A percentile compares a stretch with the other conserved stretches of the same genome.
These are phyloP conservation scores for Ophiocytium majus DNA, from an alignment of 352 stramenopile species.

Conservation along the genomic window DNA sequence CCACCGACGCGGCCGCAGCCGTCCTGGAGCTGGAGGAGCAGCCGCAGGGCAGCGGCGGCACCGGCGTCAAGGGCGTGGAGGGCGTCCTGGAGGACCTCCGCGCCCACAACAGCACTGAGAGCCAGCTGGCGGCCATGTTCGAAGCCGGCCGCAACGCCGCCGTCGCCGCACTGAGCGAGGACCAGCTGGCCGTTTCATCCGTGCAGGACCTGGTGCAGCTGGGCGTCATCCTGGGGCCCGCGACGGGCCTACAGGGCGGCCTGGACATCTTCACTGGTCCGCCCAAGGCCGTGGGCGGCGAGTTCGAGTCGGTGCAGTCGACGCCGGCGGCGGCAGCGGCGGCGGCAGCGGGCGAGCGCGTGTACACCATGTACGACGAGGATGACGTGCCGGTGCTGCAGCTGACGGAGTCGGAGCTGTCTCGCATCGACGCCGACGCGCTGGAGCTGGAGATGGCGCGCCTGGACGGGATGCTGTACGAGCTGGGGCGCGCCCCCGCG, in stretches of 20 bases:
- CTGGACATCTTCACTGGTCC: conserved; percentile 58
- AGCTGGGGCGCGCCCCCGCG: conserved; percentile 35
- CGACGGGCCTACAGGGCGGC: conserved; percentile 52
- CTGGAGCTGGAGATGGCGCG: conserved; percentile 31
- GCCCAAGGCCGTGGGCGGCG: conserved; percentile 25
- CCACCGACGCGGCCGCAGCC: neutral
- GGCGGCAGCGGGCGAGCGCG: neutral
- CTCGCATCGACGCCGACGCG: conserved; percentile 26
- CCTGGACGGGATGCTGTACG: conserved; percentile 51
- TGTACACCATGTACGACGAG: conserved; percentile 52
- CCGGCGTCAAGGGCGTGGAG: conserved; percentile 18
- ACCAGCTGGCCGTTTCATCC: conserved; percentile 31
- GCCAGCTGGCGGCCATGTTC: conserved; percentile 34
- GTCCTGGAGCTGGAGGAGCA: neutral
- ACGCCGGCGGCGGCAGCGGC: neutral
- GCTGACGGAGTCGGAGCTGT: conserved; percentile 40
- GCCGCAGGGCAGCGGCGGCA: no score
- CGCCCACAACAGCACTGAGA: conserved; percentile 34
- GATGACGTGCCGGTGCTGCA: conserved; percentile 41
- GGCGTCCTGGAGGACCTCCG: conserved; percentile 28
- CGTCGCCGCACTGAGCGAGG: conserved; percentile 17
- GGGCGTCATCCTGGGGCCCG: conserved; percentile 50
- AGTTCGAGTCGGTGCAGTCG: neutral
- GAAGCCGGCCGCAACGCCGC: conserved; percentile 43
- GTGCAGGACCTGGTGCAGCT: conserved; percentile 49